Conservation (phyloP, 345 rosid genomes). For the Dovyalis caffra region DNA sequence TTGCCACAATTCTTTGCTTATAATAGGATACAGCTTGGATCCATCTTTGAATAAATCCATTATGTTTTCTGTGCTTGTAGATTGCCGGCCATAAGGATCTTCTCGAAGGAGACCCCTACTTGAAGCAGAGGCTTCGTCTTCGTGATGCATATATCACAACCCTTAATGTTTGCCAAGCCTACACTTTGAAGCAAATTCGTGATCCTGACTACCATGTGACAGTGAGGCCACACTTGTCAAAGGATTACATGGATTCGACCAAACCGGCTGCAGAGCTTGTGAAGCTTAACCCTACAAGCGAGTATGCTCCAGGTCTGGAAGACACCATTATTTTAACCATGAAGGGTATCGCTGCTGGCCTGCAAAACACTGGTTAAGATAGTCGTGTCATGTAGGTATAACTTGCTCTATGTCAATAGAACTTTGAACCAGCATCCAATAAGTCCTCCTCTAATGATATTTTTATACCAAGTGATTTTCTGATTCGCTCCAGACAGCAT, state of each 20-base stretch:
- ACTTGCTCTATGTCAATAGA: no score
- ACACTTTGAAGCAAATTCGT: conserved; percentile 85
- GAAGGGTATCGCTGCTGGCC: conserved; percentile 36
- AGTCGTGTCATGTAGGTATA: not conserved
- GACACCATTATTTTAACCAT: conserved; percentile 35
- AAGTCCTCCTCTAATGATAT: no score
- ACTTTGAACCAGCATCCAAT: no score
- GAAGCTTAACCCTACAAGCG: conserved; percentile 29
- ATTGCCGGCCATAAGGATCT: conserved; percentile 92
- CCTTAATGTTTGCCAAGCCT: conserved; percentile 88
- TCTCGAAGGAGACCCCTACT: conserved; percentile 91
- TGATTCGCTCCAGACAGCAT: no score
- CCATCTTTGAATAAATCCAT: not conserved
- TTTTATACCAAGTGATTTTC: no score
- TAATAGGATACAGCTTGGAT: not conserved
- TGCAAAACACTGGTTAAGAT: conserved; percentile 32
- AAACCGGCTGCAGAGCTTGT: conserved; percentile 44
- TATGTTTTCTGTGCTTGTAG: conserved; percentile 28
- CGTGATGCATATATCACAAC: conserved; percentile 96
- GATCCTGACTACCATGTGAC: conserved; percentile 77
- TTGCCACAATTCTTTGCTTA: not conserved
- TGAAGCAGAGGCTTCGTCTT: conserved; percentile 87
- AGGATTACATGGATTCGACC: conserved; percentile 70
- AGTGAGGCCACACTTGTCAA: conserved; percentile 74
- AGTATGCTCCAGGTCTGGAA: conserved; percentile 35